These are phyloP conservation scores for Anthracocystis panici-leucophaei DNA, from an alignment of 1,284 basidiomycete genomes.

Conservation along the genomic window DNA sequence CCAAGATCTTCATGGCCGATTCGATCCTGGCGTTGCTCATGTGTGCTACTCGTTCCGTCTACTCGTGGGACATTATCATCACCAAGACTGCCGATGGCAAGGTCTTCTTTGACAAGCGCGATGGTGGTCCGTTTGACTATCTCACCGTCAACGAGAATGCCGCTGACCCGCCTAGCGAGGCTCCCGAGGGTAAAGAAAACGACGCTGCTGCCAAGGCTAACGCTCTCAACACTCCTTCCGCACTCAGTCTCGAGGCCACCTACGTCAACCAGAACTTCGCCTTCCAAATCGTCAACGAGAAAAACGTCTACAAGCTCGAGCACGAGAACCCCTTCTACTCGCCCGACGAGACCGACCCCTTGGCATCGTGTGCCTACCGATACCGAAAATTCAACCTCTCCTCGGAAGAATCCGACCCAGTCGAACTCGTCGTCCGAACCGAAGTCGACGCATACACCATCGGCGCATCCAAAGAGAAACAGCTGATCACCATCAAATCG, in stretches of 20 bases:
- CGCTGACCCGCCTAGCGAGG: conserved; percentile 89
- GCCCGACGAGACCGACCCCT: conserved; percentile 90
- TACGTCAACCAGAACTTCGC: conserved; percentile 99
- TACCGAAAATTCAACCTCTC: conserved; percentile 97
- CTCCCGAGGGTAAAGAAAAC: conserved; percentile 58
- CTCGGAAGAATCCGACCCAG: conserved; percentile 81
- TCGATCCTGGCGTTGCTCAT: conserved; percentile 95
- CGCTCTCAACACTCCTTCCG: conserved; percentile 91
- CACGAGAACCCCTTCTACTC: conserved; percentile 84
- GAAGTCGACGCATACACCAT: conserved; percentile 89
- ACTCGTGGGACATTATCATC: conserved; percentile 99
- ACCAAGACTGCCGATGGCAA: conserved; percentile 87
- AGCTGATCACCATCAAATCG: conserved; percentile 82
- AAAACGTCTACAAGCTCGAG: conserved; percentile 71
- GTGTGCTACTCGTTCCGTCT: conserved; percentile 93
- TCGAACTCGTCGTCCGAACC: conserved; percentile 92
- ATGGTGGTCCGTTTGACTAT: conserved; percentile 92
- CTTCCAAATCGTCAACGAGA: conserved; percentile 91
- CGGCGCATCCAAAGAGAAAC: conserved; percentile 56
- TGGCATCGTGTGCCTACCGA: conserved; percentile 94
- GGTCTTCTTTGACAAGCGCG: conserved; percentile 95
- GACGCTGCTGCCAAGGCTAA: conserved; percentile 71
- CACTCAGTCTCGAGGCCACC: conserved; percentile 94
- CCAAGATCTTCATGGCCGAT: conserved; percentile 95
- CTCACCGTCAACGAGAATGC: conserved; percentile 99